Evolutionary conservation across 2,329 filamentous ascomycete genomes (phyloP).

Genomic region (Zalaria sp.): DNA sequence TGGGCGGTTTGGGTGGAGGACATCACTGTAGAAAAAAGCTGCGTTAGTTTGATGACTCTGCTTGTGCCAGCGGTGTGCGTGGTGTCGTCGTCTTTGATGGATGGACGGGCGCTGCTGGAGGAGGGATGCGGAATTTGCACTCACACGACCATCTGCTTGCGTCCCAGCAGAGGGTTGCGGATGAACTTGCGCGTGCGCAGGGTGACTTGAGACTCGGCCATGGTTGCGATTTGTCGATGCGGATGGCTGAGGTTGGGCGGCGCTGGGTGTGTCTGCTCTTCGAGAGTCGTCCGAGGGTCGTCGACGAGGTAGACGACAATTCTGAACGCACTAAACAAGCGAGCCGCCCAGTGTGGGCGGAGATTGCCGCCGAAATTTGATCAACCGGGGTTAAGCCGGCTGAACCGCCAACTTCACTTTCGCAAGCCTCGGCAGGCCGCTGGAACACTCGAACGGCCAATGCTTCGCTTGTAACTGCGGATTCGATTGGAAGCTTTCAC

Average conservation of each 20-base stretch:
- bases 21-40: conserved; percentile 51
- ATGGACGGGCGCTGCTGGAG: too few species aligned
- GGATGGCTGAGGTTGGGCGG: conserved; percentile 1
- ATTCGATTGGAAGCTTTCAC: too few species aligned
- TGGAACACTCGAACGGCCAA: too few species aligned
- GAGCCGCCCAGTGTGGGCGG: too few species aligned
- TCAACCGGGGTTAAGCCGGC: too few species aligned
- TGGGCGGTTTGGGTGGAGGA: conserved; percentile 95
- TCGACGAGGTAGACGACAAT: neutral
- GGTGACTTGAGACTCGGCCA: conserved; percentile 60
- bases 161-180: conserved; percentile 95
- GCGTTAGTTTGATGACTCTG: neutral
- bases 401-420: too few species aligned
- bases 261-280: neutral
- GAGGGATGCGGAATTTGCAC: conserved; percentile 9
- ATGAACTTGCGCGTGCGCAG: conserved; percentile 98
- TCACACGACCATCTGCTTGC: conserved; percentile 99
- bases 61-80: neutral
- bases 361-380: too few species aligned
- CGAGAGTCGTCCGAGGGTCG: conserved; percentile 4
- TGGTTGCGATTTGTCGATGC: conserved; percentile 45
- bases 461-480: too few species aligned
- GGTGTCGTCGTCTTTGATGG: neutral
- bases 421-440: too few species aligned
- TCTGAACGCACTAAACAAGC: too few species aligned